These are phyloP conservation scores for Suillus subaureus DNA, from an alignment of 768 basidiomycete species.

Conservation along the genomic window DNA sequence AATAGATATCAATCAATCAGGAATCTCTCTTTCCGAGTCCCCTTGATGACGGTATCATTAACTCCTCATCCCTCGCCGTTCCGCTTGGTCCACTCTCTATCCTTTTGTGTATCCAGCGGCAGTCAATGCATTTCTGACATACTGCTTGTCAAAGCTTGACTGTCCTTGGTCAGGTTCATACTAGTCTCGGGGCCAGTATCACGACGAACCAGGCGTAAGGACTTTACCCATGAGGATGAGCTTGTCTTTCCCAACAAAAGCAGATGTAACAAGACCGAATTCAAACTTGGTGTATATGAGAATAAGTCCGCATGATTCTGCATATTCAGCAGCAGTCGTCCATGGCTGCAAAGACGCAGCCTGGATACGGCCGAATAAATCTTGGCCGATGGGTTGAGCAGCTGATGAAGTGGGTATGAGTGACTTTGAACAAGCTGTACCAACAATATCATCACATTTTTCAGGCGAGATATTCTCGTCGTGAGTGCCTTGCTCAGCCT, in stretches of 20 bases:
- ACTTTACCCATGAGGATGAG: slow-evolving; percentile 94
- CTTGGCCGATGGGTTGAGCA: slow-evolving; percentile 62
- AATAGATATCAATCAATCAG: too few relatives aligned
- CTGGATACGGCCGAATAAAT: slow-evolving; percentile 65
- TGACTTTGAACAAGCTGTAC: not conserved
- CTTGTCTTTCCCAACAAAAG: slow-evolving; percentile 37
- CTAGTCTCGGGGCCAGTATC: slow-evolving; percentile 86
- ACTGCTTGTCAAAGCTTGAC: slow-evolving; percentile 97
- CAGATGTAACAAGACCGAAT: slow-evolving; percentile 76
- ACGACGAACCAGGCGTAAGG: slow-evolving; percentile 97
- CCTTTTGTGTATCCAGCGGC: slow-evolving; percentile 73
- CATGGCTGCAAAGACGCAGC: slow-evolving; percentile 64
- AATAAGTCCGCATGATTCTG: slow-evolving; percentile 77
- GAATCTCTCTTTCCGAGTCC: too few relatives aligned
- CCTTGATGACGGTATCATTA: slow-evolving; percentile 37
- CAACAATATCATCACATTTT: slow-evolving; percentile 52
- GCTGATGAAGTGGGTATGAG: slow-evolving; percentile 9
- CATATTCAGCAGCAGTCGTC: slow-evolving; percentile 73
- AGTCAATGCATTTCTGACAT: slow-evolving; percentile 87
- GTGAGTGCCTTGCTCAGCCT: slow-evolving; percentile 91
- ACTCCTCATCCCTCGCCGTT: slow-evolving; percentile 74
- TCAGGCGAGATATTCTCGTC: slow-evolving; percentile 95
- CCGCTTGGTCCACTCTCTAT: slow-evolving; percentile 70
- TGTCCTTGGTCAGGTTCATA: slow-evolving; percentile 79
- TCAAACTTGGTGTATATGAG: slow-evolving; percentile 99